phyloP scores from a whole-genome alignment of 805 yeast species.

The Metschnikowia sp. region DNA sequence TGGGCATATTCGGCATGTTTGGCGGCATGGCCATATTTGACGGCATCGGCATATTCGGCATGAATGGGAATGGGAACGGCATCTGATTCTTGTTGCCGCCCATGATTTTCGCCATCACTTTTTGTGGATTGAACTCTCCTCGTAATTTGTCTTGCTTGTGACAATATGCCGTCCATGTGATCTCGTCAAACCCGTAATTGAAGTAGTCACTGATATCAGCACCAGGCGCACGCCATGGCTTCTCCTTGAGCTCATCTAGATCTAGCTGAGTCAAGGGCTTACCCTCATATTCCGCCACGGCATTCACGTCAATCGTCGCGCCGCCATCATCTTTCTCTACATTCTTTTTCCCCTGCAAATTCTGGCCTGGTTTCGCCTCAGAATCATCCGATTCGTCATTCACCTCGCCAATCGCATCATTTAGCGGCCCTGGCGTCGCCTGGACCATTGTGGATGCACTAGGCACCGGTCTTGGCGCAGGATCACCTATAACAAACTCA shows the following conservation, averaged over 20 bases:
- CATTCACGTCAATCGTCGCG: conserved; percentile 60
- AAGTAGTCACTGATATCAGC: conserved; percentile 93
- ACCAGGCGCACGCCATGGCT: conserved; percentile 98
- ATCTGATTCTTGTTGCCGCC: conserved; percentile 18
- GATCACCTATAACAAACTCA: conserved; percentile 70
- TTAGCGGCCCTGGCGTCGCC: conserved; percentile 24
- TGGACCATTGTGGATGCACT: conserved; percentile 21
- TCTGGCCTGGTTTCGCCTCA: conserved; percentile 9
- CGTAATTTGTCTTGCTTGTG: conserved; percentile 79
- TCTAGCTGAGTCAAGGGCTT: conserved; percentile 78
- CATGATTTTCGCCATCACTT: conserved; percentile 64
- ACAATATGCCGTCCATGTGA: conserved; percentile 93
- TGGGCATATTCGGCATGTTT: conserved; percentile 29
- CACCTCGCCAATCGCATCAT: conserved; percentile 31
- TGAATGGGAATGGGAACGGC: conserved; percentile 21
- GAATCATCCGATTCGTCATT: conserved; percentile 23
- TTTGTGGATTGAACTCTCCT: conserved; percentile 79
- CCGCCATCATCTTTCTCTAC: conserved; percentile 35
- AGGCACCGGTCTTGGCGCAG: conserved; percentile 17
- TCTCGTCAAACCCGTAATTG: conserved; percentile 94
- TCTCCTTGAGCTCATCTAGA: conserved; percentile 78
- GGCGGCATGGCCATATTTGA: conserved; percentile 26
- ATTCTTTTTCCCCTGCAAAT: conserved; percentile 15
- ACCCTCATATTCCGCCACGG: conserved; percentile 73
- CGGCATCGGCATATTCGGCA: conserved; percentile 24